A percentile compares a stretch with the other conserved stretches of the same genome.
phyloP scores from a whole-genome alignment of 345 rosid species.

The Melastoma malabathricum region DNA sequence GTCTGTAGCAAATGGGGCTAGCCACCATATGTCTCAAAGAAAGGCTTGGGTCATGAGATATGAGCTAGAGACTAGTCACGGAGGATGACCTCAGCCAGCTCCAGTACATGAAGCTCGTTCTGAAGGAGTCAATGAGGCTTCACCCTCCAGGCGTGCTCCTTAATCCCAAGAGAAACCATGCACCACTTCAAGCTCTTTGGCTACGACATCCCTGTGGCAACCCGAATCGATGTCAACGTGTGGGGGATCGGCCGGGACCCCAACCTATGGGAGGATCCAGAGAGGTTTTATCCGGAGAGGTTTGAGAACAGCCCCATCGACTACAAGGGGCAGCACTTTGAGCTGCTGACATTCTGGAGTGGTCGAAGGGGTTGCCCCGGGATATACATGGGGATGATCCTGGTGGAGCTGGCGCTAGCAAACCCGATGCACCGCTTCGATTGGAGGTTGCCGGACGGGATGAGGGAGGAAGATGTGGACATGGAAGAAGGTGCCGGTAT shows the following conservation, averaged over 20 bases:
- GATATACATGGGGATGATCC: not conserved
- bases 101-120: slow-evolving; percentile 25
- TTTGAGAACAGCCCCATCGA: not conserved
- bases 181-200: slow-evolving; percentile 22
- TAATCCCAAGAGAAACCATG: slow-evolving; percentile 33
- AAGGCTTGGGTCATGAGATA: no score
- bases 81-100: slow-evolving; percentile 22
- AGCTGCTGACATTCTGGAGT: not conserved
- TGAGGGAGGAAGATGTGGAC: not conserved
- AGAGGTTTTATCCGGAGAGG: slow-evolving; percentile 1
- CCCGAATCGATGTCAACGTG: slow-evolving; percentile 21
- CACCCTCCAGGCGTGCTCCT: slow-evolving; percentile 36
- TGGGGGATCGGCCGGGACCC: slow-evolving; percentile 29
- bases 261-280: slow-evolving; percentile 11
- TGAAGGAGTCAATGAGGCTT: slow-evolving; percentile 38
- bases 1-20: no score
- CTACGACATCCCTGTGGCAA: slow-evolving; percentile 20
- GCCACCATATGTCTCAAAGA: no score
- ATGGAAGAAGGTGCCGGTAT: not conserved
- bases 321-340: not conserved
- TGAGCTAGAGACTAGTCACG: slow-evolving; percentile 13
- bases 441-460: not conserved
- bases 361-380: slow-evolving; percentile 4
- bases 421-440: slow-evolving; percentile 2
- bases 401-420: not conserved